These are phyloP conservation scores for Rhizophora mangle DNA, from an alignment of 345 rosid genomes.

Conservation along the genomic window DNA sequence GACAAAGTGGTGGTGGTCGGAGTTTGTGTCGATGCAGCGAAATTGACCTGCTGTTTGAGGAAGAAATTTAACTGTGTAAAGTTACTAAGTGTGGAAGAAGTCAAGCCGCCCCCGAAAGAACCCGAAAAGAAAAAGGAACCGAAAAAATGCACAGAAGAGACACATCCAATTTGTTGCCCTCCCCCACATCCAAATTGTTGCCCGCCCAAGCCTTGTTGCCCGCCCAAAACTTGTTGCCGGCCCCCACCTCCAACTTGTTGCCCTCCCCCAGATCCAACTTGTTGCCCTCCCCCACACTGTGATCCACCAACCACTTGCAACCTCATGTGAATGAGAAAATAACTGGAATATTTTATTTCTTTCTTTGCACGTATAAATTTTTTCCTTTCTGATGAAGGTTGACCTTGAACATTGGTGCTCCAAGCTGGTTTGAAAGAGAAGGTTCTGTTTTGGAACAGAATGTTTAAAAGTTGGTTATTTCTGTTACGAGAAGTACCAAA, in stretches of 20 bases:
- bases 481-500: too few species aligned
- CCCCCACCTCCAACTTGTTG: neutral
- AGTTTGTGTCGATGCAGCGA: constrained; percentile 35
- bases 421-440: too few species aligned
- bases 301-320: neutral
- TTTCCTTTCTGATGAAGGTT: too few species aligned
- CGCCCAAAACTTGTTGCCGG: too few species aligned
- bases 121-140: too few species aligned
- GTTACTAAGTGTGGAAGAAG: neutral
- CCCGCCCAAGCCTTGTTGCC: too few species aligned
- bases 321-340: neutral
- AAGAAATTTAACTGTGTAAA: neutral
- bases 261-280: neutral
- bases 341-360: too few species aligned
- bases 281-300: neutral
- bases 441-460: too few species aligned
- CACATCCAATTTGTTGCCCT: neutral
- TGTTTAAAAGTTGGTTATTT: too few species aligned
- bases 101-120: neutral
- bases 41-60: neutral
- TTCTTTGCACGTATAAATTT: too few species aligned
- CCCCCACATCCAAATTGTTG: neutral
- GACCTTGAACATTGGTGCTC: too few species aligned
- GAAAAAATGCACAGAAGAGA: too few species aligned
- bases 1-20: constrained; percentile 32